phyloP scores from a whole-genome alignment of 1,284 basidiomycete species.

The Lentinus polychrous region DNA sequence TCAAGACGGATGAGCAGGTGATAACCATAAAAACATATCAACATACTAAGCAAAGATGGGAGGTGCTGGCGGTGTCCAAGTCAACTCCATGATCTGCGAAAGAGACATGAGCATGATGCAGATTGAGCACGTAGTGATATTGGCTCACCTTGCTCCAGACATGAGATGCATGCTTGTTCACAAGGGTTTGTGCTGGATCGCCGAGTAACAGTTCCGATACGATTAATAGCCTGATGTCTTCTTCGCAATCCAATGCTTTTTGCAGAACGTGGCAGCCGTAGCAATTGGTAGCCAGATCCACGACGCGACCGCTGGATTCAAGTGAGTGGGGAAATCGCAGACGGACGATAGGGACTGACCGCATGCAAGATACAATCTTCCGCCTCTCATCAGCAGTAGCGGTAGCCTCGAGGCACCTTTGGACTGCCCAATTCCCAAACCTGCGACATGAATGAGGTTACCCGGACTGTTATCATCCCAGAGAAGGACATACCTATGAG shows the following conservation, averaged over 20 bases:
- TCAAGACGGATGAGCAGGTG: conserved; percentile 6
- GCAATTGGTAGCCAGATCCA: conserved; percentile 78
- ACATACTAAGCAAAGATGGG: conserved; percentile 75
- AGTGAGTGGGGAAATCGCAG: not conserved
- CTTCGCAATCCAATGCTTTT: conserved; percentile 83
- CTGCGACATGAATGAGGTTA: conserved; percentile 32
- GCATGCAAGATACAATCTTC: conserved; percentile 77
- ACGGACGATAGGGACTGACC: conserved; percentile 32
- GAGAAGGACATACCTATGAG: conserved; percentile 49
- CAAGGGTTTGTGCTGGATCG: conserved; percentile 73
- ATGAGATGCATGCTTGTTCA: conserved; percentile 83
- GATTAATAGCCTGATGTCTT: conserved; percentile 71
- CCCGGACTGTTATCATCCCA: too few species aligned
- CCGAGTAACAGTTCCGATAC: conserved; percentile 75
- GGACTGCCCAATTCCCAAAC: conserved; percentile 84
- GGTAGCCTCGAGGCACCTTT: conserved; percentile 73
- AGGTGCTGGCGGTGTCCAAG: conserved; percentile 74
- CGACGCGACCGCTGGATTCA: conserved; percentile 57
- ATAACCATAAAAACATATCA: not conserved
- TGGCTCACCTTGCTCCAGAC: conserved; percentile 74
- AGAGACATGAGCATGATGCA: not conserved
- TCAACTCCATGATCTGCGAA: conserved; percentile 71
- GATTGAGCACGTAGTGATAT: not conserved
- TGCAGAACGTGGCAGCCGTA: conserved; percentile 83
- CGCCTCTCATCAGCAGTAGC: conserved; percentile 62